Evolutionary conservation across 2,329 filamentous ascomycete species (phyloP), one percentile per base, ranked within the genome.

Genomic region (Alternaria metachromatica): DNA sequence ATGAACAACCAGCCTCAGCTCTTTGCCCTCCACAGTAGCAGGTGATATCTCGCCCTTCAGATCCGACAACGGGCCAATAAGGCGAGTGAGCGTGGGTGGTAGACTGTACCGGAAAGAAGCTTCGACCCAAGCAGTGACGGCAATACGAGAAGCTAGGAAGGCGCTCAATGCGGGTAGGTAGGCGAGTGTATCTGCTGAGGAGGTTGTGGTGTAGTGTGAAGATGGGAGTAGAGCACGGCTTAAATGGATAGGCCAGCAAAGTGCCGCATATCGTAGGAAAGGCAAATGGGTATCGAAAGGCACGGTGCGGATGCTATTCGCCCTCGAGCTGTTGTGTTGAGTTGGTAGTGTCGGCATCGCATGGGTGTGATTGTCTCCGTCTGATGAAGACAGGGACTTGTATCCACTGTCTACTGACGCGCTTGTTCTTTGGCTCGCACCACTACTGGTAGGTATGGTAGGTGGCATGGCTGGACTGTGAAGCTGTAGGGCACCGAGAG

Each of bases 171-270:
- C 58, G 9, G 71, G 59, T 4, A 78, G 68, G 62, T 71, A 78
- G 25, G 72, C 62, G n/a, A 60, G 44, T 25, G 41, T 54, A 3
- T 45, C 20, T 21, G 60, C 54, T 48, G 53, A 15, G 7, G 46
- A 55, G 26, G 26, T 41, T 18, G 53, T 48, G 21, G 50, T 57
- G 23, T 41, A 44, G 5, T 60, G 45, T 15, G 49, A 57, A 37
- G 58, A 60, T 7, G 28, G 20, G 7, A 62, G 48, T 8, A 78
- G 59, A 18, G 74, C 74, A 28, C 74, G 71, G 25, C 67, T 70
- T 21, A 78, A 67, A 55, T 78, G 76, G 15, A 78, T 68, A 3
- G 76, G 76, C 76, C 76, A 78, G 58, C 72, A 77, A 6, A 78
- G 68, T 2, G 65, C 59, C 12, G 76, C 69, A 49, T 78, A 78